Conservation (phyloP, 345 rosid genomes). For the Salix udensis region DNA sequence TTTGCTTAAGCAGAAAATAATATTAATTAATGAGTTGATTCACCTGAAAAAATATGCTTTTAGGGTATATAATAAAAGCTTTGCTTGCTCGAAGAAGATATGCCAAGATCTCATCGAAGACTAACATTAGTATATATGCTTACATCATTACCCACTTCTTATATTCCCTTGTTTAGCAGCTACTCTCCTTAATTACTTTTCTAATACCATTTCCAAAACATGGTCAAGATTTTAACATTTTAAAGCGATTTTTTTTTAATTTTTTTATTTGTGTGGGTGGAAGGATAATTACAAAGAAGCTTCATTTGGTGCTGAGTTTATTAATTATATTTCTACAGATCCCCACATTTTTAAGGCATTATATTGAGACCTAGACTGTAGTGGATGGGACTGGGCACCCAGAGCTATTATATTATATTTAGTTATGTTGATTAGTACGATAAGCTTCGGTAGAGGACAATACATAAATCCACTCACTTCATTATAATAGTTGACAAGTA, state of each 20-base stretch:
- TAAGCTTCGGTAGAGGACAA: constrained; percentile 25
- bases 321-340: constrained; percentile 37
- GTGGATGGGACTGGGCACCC: constrained; percentile 48
- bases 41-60: constrained; percentile 72
- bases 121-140: constrained; percentile 74
- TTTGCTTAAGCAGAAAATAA: constrained; percentile 29
- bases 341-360: constrained; percentile 21
- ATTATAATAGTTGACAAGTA: constrained; percentile 27
- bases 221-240: constrained; percentile 52
- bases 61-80: constrained; percentile 46
- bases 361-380: constrained; percentile 19
- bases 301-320: constrained; percentile 39
- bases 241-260: neutral
- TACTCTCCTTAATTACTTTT: constrained; percentile 35
- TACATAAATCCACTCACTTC: constrained; percentile 44
- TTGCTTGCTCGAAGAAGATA: constrained; percentile 83
- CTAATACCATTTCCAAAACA: constrained; percentile 42
- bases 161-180: constrained; percentile 83
- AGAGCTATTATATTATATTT: constrained; percentile 2
- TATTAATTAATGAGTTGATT: constrained; percentile 63
- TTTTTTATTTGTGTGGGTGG: constrained; percentile 41
- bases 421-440: neutral
- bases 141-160: constrained; percentile 86
- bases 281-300: constrained; percentile 49
- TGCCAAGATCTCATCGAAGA: constrained; percentile 83